Evolutionary conservation across 257 asterid genomes (phyloP).

Genomic region (Cinchona pubescens): DNA sequence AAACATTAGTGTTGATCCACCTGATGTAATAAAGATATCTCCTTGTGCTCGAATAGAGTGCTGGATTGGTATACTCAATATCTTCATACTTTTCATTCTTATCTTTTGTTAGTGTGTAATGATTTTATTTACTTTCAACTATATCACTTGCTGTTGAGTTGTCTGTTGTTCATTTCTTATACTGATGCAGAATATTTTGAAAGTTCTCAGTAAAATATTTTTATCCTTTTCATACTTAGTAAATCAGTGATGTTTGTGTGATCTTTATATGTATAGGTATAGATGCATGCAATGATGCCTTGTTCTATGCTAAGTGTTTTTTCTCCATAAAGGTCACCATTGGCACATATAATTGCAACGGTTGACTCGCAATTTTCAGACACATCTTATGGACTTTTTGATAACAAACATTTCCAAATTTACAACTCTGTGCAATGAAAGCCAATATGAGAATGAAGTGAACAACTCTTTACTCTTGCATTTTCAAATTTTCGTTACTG

Average conservation of each 20-base stretch:
- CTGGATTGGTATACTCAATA: constrained; percentile 78
- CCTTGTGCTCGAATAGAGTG: constrained; percentile 99
- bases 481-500: background rate
- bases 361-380: background rate
- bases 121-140: background rate
- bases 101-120: constrained; percentile 7
- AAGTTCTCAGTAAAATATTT: background rate
- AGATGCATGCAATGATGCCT: background rate
- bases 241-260: background rate
- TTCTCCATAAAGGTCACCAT: background rate
- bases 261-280: background rate
- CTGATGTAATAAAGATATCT: constrained; percentile 97
- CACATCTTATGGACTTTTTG: background rate
- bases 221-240: background rate
- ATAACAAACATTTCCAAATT: background rate
- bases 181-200: background rate
- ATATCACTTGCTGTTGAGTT: background rate
- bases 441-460: background rate
- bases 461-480: background rate
- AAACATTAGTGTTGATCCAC: constrained; percentile 94
- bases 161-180: background rate
- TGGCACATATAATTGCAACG: background rate
- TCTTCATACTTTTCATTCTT: constrained; percentile 20
- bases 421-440: background rate
- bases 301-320: background rate